phyloP scores from a whole-genome alignment of 164 flowering plant genomes.

The Liquidambar formosana region DNA sequence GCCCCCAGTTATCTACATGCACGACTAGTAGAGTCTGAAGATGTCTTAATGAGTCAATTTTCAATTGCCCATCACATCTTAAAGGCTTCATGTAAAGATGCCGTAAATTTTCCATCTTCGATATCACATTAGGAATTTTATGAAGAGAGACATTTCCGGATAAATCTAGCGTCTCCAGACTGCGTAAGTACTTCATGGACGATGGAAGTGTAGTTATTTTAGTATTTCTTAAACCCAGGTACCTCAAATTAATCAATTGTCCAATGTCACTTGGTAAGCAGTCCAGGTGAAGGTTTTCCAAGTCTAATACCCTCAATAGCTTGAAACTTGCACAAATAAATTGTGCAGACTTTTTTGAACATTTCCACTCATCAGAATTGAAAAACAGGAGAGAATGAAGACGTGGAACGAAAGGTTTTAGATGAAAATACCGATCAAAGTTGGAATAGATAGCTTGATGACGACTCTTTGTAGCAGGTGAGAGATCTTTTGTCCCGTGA shows the following conservation, averaged over 20 bases:
- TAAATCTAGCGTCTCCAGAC: too few relatives aligned
- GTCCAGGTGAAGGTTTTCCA: background rate
- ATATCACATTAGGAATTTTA: too few relatives aligned
- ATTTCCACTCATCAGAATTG: background rate
- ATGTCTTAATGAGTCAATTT: too few relatives aligned
- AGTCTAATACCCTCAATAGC: background rate
- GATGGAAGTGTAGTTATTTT: too few relatives aligned
- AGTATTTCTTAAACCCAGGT: too few relatives aligned
- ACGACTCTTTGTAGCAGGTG: background rate
- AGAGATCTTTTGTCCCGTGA: background rate
- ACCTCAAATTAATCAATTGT: background rate
- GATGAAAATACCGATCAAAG: background rate
- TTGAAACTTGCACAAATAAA: background rate
- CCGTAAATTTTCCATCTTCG: too few relatives aligned
- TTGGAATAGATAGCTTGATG: constrained; percentile 1
- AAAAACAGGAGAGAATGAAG: constrained; percentile 11
- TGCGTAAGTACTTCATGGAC: too few relatives aligned
- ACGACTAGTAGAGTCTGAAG: too few relatives aligned
- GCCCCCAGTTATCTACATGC: too few relatives aligned
- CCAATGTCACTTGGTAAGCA: background rate
- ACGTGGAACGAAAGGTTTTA: background rate
- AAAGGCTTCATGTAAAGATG: too few relatives aligned
- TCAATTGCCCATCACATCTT: too few relatives aligned
- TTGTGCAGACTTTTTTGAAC: background rate
- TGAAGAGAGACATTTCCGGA: too few relatives aligned